Evolutionary conservation across 1,284 basidiomycete genomes (phyloP).

Genomic region (Stereum hirsutum): DNA sequence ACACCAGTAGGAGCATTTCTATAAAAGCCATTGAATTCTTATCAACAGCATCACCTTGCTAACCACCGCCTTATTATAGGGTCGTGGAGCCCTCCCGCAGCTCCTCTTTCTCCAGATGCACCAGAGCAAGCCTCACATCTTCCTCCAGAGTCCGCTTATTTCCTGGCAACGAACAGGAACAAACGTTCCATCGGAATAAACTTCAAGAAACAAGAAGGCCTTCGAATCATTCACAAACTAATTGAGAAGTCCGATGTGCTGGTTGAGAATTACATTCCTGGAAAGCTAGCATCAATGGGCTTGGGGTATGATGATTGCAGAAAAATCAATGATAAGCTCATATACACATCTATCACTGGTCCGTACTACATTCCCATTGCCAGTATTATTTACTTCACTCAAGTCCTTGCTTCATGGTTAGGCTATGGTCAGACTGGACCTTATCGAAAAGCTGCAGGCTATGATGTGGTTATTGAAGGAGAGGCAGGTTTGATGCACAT

Average conservation of each 20-base stretch:
- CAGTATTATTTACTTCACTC: not conserved
- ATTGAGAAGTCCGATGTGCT: slow-evolving; percentile 77
- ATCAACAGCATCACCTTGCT: slow-evolving; percentile 7
- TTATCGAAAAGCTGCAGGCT: slow-evolving; percentile 75
- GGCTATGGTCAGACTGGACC: slow-evolving; percentile 95
- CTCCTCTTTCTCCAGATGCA: slow-evolving; percentile 43
- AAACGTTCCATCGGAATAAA: slow-evolving; percentile 86
- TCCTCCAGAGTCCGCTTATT: slow-evolving; percentile 91
- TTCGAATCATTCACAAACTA: slow-evolving; percentile 71
- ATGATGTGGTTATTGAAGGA: slow-evolving; percentile 87
- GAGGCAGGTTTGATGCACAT: slow-evolving; percentile 95
- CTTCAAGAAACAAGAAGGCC: slow-evolving; percentile 73
- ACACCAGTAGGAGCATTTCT: slow-evolving; percentile 81
- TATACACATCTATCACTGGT: slow-evolving; percentile 91
- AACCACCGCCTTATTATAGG: slow-evolving; percentile 31
- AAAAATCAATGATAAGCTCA: slow-evolving; percentile 72
- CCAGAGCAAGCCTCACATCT: slow-evolving; percentile 53
- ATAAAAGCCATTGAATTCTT: too few species aligned
- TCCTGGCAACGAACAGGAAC: slow-evolving; percentile 83
- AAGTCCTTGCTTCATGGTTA: slow-evolving; percentile 18
- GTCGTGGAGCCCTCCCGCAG: slow-evolving; percentile 75
- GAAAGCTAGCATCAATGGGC: slow-evolving; percentile 80
- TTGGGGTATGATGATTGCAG: slow-evolving; percentile 82
- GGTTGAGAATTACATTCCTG: slow-evolving; percentile 81
- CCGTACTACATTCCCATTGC: slow-evolving; percentile 2